Evolutionary conservation across 495 filamentous ascomycete genomes (phyloP).

Genomic region (Aspergillus nanangensis): DNA sequence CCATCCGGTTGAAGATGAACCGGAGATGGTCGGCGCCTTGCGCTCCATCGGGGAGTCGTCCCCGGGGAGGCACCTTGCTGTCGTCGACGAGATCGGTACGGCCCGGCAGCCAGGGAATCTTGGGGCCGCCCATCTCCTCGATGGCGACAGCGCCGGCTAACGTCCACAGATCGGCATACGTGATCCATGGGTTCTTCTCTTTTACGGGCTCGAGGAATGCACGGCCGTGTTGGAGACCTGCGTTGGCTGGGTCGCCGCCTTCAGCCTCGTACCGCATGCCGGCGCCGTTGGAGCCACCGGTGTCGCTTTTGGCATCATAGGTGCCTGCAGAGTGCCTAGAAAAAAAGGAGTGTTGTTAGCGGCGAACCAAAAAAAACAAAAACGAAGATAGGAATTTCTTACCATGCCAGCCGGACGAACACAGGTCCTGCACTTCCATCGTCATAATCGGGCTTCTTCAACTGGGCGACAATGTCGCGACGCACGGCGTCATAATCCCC

Average conservation of each 20-base stretch:
- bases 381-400: too few relatives aligned
- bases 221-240: conserved; percentile 57
- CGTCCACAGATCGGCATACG: conserved; percentile 61
- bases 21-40: conserved; percentile 55
- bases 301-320: conserved; percentile 53
- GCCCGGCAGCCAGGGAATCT: conserved; percentile 49
- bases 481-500: conserved; percentile 50
- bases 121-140: conserved; percentile 53
- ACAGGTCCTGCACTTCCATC: conserved; percentile 60
- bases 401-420: conserved; percentile 60
- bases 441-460: conserved; percentile 58
- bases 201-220: conserved; percentile 60
- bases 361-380: too few relatives aligned
- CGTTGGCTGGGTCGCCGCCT: conserved; percentile 60
- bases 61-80: conserved; percentile 50
- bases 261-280: conserved; percentile 63
- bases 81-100: conserved; percentile 57
- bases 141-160: conserved; percentile 55
- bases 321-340: conserved; percentile 56
- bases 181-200: conserved; percentile 54
- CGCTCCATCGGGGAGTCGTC: conserved; percentile 55
- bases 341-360: conserved; percentile 9
- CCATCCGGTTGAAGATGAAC: conserved; percentile 58
- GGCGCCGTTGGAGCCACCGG: conserved; percentile 59
- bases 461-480: conserved; percentile 47